Base-by-base conservation (phyloP, 1,284 basidiomycete species). In the Cerioporus squamosus region DNA sequence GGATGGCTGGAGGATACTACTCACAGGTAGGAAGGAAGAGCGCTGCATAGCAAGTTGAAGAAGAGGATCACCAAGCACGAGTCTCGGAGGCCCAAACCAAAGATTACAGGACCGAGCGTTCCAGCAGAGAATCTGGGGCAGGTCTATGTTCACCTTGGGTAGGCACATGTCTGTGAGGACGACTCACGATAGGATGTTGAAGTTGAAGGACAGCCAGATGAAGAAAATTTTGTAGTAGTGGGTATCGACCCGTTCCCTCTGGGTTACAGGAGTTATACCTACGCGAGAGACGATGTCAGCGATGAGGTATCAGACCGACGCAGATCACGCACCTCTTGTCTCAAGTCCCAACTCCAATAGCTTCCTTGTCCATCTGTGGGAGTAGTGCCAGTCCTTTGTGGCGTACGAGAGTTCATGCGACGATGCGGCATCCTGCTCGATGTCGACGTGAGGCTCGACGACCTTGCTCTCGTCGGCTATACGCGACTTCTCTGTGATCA, bases 191-290 rank as follows among this genome's bases (percentile, higher is more conserved):
- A 92, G 78, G 54, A 92, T 87, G 66, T 91, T 91, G 68, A 84
- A 79, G 72, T 91, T 92, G 57, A 81, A 77, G 0, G 90, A 84
- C 58, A 91, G 80, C 86, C 87, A 92, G 20, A 92, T 77, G 70
- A 89, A 91, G 75, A 92, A 91, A 9, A 91, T 80, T 63, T 90
- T 90, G 73, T 76, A 81, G 71, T 82, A 88, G 54, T 88, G 84
- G 2, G 76, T 82, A 66, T 89, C 88, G 7, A 75, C 84, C 18
- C 88, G 79, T 50, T 88, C 75, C 29, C 77, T 73, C 5, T 73
- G 57, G 0, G 79, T 68, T 0, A 86, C 81, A 1, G 85, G 85
- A 24, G 76, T 71, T 31, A 82, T 86, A 0, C 84, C 85, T 84
- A 54, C 10, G 42, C 14, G 26, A 29, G 15, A 10, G 3, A 43